phyloP scores from a whole-genome alignment of 2,329 filamentous ascomycete genomes.

The Pseudocercospora cruenta region DNA sequence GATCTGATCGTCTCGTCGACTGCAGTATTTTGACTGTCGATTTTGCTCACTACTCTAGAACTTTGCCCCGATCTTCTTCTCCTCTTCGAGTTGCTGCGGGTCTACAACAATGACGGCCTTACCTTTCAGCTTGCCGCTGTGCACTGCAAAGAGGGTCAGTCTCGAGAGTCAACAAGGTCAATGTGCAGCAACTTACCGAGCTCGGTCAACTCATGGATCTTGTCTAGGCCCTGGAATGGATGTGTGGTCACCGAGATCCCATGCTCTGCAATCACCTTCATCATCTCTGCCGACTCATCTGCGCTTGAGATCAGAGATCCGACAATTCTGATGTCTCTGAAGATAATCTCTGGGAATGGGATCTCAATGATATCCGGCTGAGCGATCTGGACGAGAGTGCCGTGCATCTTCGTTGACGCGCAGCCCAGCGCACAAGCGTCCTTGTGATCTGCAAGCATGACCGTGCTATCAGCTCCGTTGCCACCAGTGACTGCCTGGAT shows the following conservation, averaged over 20 bases:
- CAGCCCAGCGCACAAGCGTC: constrained; percentile 56
- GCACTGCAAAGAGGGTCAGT: constrained; percentile 36
- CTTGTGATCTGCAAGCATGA: constrained; percentile 59
- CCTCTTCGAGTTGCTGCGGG: constrained; percentile 51
- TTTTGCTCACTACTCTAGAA: constrained; percentile 26
- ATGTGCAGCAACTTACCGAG: constrained; percentile 3
- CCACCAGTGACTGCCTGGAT: constrained; percentile 55
- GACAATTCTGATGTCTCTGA: constrained; percentile 57
- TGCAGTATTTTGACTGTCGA: not conserved
- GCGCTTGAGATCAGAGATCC: constrained; percentile 44
- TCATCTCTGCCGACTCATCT: constrained; percentile 40
- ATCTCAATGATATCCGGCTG: constrained; percentile 49
- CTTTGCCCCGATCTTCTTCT: constrained; percentile 44
- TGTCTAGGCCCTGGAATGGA: constrained; percentile 56
- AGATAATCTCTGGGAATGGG: constrained; percentile 55
- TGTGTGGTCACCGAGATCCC: constrained; percentile 56
- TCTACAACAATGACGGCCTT: constrained; percentile 61
- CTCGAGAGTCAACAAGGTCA: not conserved
- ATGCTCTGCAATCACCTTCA: constrained; percentile 41
- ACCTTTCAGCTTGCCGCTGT: constrained; percentile 58
- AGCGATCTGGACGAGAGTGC: constrained; percentile 62
- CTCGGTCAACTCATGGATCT: constrained; percentile 56
- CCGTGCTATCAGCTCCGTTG: constrained; percentile 55
- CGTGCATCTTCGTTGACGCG: constrained; percentile 63
- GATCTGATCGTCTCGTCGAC: too few relatives aligned